Base-by-base conservation (phyloP, 2,329 filamentous ascomycete genomes). In the Aspergillus tubingensis region DNA sequence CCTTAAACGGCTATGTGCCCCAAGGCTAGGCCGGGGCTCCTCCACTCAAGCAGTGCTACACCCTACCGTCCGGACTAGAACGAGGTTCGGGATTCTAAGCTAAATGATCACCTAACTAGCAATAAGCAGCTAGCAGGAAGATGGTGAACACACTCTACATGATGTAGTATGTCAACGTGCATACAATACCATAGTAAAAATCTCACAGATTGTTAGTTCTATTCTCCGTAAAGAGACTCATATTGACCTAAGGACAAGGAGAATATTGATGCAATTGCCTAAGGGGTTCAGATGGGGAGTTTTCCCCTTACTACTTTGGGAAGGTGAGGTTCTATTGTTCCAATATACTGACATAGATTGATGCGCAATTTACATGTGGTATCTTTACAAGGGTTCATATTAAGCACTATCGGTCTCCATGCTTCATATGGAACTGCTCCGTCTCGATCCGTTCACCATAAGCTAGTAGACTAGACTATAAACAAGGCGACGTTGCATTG, bases 1-100 rank as follows among this genome's bases (percentile, higher is more conserved):
- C 64, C 59, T 36, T 13, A 67, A 67, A 60, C 19, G 59, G 62
- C 38, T 61, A 64, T 62, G 43, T 62, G 60, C 60, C 62, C 62
- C 57, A 58, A 43, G 38, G 27, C 53, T 55, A 27, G 41, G 25
- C 39, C 39, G 39, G 53, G 52, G 36, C 39, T 23, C 25, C 43
- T 47, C 39, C 53, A 38, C 19, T 48, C 43, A 50, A 51, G 23
- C 32, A 36, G 32, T 36, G 4, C 32, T 36, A 62, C 36, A 47
- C 19, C 19, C 38, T 48, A 55, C 39, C 47, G n/a, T 30, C 25
- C 25, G 15, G 25, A 50, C 25, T 50, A 50, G 25, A 50, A 32
- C 23, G 47, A 50, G 15, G 25, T 15, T 27, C 32, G 32, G 4
- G 8, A 27, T 50, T 50, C 10, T 17, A 23, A 30, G 30, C 50